Evolutionary conservation across 306 rosid genomes (phyloP).

Genomic region (Carpinus fangiana): DNA sequence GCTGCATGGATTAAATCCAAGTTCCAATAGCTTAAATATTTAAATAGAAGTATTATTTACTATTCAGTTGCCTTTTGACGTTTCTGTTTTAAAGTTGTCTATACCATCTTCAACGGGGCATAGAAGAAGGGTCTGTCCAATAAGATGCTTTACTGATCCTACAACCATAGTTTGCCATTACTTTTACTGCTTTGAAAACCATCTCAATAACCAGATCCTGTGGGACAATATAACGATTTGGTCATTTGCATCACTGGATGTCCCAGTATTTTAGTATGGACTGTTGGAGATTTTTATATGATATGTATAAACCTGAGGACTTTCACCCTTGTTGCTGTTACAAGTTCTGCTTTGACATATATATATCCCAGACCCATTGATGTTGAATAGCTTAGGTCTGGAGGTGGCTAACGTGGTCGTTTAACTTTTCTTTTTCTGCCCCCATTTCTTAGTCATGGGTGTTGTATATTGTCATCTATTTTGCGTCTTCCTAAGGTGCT

Average conservation of each 20-base stretch:
- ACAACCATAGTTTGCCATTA: not conserved
- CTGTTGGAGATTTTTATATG: not conserved
- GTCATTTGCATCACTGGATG: not conserved
- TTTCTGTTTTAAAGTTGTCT: not conserved
- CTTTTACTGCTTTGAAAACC: not conserved
- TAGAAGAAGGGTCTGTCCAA: not conserved
- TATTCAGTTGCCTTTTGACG: not conserved
- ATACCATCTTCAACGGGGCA: not conserved
- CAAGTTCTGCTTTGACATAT: not conserved
- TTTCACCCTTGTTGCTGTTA: not conserved
- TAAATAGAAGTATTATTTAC: not conserved
- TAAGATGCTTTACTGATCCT: not conserved
- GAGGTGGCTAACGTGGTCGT: too few species aligned
- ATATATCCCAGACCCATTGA: too few species aligned
- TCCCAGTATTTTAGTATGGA: not conserved
- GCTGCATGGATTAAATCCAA: constrained; percentile 2
- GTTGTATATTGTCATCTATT: not conserved
- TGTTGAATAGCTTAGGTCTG: too few species aligned
- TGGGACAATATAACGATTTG: not conserved
- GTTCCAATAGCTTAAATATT: not conserved
- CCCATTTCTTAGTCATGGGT: not conserved
- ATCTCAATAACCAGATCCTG: not conserved
- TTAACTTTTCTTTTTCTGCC: not conserved
- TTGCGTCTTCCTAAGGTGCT: not conserved
- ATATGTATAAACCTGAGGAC: not conserved